Evolutionary conservation across 441 rosid species (phyloP).

Genomic region (Gossypium schwendimanii): DNA sequence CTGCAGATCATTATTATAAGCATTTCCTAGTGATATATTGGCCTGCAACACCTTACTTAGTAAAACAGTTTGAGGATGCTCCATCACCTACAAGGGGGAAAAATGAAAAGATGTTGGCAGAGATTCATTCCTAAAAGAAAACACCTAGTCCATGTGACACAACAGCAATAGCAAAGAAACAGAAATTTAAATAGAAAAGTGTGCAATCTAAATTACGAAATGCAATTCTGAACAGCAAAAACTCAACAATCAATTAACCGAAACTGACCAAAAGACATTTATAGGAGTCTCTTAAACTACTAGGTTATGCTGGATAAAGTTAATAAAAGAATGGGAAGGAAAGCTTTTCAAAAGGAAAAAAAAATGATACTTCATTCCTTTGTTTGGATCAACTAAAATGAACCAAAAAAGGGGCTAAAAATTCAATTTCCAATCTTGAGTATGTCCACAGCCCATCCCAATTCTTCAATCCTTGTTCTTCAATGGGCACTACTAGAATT

Average conservation of each 20-base stretch:
- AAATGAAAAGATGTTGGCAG: conserved; percentile 15
- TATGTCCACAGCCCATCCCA: not conserved
- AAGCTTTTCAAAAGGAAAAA: no score
- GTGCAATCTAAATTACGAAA: not conserved
- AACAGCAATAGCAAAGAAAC: conserved; percentile 5
- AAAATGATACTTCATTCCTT: no score
- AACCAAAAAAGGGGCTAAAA: no score
- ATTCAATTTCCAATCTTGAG: not conserved
- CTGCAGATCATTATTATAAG: conserved; percentile 36
- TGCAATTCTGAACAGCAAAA: not conserved
- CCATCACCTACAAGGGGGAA: conserved; percentile 60
- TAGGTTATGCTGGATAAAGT: not conserved
- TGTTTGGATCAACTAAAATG: no score
- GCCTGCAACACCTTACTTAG: conserved; percentile 61
- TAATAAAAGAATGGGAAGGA: not conserved
- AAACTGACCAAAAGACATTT: not conserved
- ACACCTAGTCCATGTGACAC: not conserved
- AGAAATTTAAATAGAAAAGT: not conserved
- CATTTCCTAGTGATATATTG: conserved; percentile 67
- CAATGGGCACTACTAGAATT: not conserved
- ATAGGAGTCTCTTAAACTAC: not conserved
- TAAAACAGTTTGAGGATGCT: conserved; percentile 83
- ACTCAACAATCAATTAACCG: not conserved
- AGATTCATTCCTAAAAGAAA: not conserved
- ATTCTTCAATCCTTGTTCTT: not conserved